Evolutionary conservation across 2,329 filamentous ascomycete species (phyloP), one percentile per base, ranked within the genome.

Genomic region (Nemania diffusa): DNA sequence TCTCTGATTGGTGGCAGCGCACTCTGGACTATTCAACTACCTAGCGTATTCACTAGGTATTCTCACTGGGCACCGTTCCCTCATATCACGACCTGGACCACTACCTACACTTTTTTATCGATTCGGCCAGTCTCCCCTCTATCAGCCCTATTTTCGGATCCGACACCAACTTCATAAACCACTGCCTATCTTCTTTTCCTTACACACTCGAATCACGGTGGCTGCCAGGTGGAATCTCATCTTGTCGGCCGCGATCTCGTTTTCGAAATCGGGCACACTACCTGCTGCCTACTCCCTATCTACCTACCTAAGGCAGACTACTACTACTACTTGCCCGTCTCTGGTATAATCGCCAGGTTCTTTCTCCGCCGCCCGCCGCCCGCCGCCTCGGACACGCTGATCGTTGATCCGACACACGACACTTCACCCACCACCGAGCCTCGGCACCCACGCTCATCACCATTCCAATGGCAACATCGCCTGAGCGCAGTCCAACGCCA

Each of bases 401-500:
- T 44, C 55, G 13, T 42, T 53, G 34, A 46, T 29, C 46, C 15
- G 26, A 44, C 50, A 50, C 24, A 50, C n/a, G n/a, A 11, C 46
- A 17, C 46, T 22, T 50, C 46, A 50, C 48, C 53, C 53, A 46
- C 57, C 34, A 56, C 63, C 32, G 32, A 52, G 46, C 37, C 26
- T 53, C 22, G 32, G 51, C 42, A 52, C 32, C 51, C 34, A 20
- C 29, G 64, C 32, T 22, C 55, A 48, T 50, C 20, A 24, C n/a
- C 58, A 59, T 46, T 44, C 62, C 68, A 71, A 77, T 76, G 73
- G 69, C 69, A 34, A 61, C 71, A 56, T 61, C 69, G 67, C 71
- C 60, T 48, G 74, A 74, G 69, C 74, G 69, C 48, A 77, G 74
- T 65, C 74, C 73, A 5, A 73, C 75, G 0, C 75, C 75, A 8